Conservation (phyloP, 2,329 filamentous ascomycete genomes). For the Alternaria triticimaculans region DNA sequence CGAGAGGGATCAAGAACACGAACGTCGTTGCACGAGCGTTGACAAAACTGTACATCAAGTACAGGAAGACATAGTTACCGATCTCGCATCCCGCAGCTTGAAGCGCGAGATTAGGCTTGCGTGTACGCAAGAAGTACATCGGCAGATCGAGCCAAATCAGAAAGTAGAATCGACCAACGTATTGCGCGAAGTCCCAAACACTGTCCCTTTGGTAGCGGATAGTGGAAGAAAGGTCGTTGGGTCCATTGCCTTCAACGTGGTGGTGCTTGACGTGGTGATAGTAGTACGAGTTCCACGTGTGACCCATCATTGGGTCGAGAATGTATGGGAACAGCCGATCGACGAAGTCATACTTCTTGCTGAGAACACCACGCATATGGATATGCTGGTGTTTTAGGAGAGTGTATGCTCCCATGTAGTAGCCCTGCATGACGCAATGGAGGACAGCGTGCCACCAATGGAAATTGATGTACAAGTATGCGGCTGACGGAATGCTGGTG, state of each 20-base stretch:
- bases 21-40: slow-evolving; percentile 67
- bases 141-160: slow-evolving; percentile 78
- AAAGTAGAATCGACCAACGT: slow-evolving; percentile 75
- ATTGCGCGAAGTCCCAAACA: slow-evolving; percentile 69
- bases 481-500: slow-evolving; percentile 73
- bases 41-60: slow-evolving; percentile 54
- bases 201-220: slow-evolving; percentile 78
- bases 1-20: slow-evolving; percentile 70
- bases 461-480: slow-evolving; percentile 70
- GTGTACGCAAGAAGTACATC: slow-evolving; percentile 71
- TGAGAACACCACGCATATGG: slow-evolving; percentile 73
- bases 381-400: slow-evolving; percentile 87
- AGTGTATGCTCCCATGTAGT: slow-evolving; percentile 76
- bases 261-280: slow-evolving; percentile 89
- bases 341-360: slow-evolving; percentile 61
- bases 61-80: slow-evolving; percentile 56
- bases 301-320: slow-evolving; percentile 77
- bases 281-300: slow-evolving; percentile 85
- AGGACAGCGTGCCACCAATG: slow-evolving; percentile 70
- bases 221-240: slow-evolving; percentile 76
- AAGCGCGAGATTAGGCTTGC: slow-evolving; percentile 61
- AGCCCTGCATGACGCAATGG: slow-evolving; percentile 70
- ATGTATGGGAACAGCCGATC: slow-evolving; percentile 76
- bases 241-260: slow-evolving; percentile 81
- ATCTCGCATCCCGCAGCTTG: slow-evolving; percentile 69